phyloP scores from a whole-genome alignment of 2,329 filamentous ascomycete genomes.

The Huntiella abstrusa region DNA sequence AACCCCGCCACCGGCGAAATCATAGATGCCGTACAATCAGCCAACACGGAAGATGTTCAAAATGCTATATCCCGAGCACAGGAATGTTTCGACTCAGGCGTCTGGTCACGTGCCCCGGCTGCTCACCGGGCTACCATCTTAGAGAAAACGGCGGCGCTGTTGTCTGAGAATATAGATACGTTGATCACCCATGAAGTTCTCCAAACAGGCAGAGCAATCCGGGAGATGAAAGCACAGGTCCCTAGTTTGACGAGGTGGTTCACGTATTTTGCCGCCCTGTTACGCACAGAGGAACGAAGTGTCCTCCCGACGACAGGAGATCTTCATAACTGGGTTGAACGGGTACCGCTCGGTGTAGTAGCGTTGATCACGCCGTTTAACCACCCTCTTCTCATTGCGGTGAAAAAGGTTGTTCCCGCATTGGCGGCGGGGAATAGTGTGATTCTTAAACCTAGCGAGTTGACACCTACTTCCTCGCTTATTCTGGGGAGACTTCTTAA shows the following conservation, averaged over 20 bases:
- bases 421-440: constrained; percentile 30
- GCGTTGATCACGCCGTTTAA: constrained; percentile 41
- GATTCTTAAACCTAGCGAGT: constrained; percentile 35
- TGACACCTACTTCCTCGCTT: constrained; percentile 26
- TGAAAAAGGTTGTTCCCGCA: constrained; percentile 29
- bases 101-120: constrained; percentile 25
- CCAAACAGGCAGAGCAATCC: constrained; percentile 26
- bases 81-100: constrained; percentile 22
- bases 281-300: constrained; percentile 24
- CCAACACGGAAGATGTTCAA: constrained; percentile 28
- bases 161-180: constrained; percentile 22
- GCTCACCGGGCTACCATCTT: constrained; percentile 23
- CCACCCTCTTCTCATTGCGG: constrained; percentile 26
- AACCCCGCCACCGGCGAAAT: constrained; percentile 33
- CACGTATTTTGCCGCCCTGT: constrained; percentile 25
- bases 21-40: constrained; percentile 23
- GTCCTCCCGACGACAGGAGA: constrained; percentile 28
- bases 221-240: constrained; percentile 20
- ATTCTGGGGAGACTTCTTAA: constrained; percentile 35
- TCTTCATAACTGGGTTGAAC: constrained; percentile 29
- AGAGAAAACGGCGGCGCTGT: constrained; percentile 25
- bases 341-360: constrained; percentile 30
- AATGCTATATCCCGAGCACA: constrained; percentile 28
- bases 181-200: constrained; percentile 26
- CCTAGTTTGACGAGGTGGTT: constrained; percentile 19